Evolutionary conservation across 1,284 basidiomycete species (phyloP), one percentile per base, ranked within the genome.

Genomic region (Neotropicomus parvogracilis): DNA sequence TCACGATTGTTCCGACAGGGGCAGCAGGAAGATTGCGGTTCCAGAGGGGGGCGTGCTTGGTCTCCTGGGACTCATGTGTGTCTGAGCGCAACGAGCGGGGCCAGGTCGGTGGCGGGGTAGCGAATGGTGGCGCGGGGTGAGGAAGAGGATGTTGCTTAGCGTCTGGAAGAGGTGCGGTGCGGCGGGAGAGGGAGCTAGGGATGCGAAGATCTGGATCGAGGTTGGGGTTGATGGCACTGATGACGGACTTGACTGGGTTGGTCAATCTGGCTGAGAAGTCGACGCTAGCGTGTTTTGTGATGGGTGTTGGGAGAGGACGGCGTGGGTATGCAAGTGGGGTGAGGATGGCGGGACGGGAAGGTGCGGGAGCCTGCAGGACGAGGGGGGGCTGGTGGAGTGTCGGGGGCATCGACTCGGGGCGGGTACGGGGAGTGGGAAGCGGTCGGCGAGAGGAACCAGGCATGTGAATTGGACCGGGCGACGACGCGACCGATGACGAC

Each of bases 331-430:
- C 51, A 19, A 55, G 38, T 13, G 52, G 49, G 0, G 62, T 36
- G 24, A 67, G 57, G 14, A 67, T 63, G 43, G 51, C 61, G 33
- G 63, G 63, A 11, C 64, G 58, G 26, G 63, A 67, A 3, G 63
- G 63, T 0, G 63, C 66, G 34, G 63, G 63, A 3, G 63, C 56
- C n/a, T 66, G 65, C 4, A 64, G 54, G 59, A 54, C 43, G 50
- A 59, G 58, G 32, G 58, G 61, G n/a, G 36, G 2, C 10, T 57
- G 54, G 37, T 60, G 64, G 33, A 16, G 40, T 0, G 56, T 50
- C 0, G 53, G 64, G 7, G 63, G 63, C 49, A 65, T 55, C 3
- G 66, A 67, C 46, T 68, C 63, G 17, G 63, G 63, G 26, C 66
- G 66, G 3, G 54, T 13, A 21, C 60, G 64, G 7, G 63, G 63